phyloP scores from a whole-genome alignment of 208 protist genomes.

The Paratrypanosoma confusum region DNA sequence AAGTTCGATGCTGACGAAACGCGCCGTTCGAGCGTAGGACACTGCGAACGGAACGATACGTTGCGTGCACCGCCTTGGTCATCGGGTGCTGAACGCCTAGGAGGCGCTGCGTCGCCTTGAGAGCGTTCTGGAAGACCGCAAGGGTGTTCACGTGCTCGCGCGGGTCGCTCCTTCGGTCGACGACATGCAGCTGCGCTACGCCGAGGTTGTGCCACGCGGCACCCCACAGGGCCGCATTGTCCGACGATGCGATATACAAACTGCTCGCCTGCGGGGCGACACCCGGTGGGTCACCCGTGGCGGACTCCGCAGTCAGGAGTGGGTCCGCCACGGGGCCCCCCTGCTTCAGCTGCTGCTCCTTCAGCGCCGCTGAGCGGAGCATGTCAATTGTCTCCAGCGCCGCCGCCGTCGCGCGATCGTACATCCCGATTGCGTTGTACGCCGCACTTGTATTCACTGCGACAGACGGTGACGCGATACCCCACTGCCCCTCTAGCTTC shows the following conservation, averaged over 20 bases:
- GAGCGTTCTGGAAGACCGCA: constrained; percentile 72
- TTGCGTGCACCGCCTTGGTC: constrained; percentile 50
- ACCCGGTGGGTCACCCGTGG: not conserved
- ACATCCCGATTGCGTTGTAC: constrained; percentile 76
- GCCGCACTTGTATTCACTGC: constrained; percentile 75
- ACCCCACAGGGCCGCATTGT: constrained; percentile 74
- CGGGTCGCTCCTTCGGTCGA: constrained; percentile 13
- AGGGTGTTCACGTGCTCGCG: constrained; percentile 66
- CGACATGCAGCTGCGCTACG: constrained; percentile 77
- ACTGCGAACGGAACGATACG: constrained; percentile 55
- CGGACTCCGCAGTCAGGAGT: not conserved
- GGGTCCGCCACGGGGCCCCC: not conserved
- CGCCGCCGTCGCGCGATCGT: constrained; percentile 74
- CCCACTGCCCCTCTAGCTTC: constrained; percentile 70
- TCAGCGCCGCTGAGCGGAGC: constrained; percentile 54
- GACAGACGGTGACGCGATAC: constrained; percentile 61
- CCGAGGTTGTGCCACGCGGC: constrained; percentile 84
- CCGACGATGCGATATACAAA: constrained; percentile 42
- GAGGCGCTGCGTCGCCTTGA: constrained; percentile 67
- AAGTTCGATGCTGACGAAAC: constrained; percentile 66
- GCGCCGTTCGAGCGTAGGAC: constrained; percentile 41
- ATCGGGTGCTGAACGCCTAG: constrained; percentile 71
- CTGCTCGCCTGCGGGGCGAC: constrained; percentile 7
- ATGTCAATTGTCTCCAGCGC: constrained; percentile 81
- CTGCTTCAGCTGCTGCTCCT: constrained; percentile 15